A percentile compares a stretch with the other conserved stretches of the same genome.
These are phyloP conservation scores for Euclidium syriacum DNA, from an alignment of 345 rosid genomes.

Conservation along the genomic window DNA sequence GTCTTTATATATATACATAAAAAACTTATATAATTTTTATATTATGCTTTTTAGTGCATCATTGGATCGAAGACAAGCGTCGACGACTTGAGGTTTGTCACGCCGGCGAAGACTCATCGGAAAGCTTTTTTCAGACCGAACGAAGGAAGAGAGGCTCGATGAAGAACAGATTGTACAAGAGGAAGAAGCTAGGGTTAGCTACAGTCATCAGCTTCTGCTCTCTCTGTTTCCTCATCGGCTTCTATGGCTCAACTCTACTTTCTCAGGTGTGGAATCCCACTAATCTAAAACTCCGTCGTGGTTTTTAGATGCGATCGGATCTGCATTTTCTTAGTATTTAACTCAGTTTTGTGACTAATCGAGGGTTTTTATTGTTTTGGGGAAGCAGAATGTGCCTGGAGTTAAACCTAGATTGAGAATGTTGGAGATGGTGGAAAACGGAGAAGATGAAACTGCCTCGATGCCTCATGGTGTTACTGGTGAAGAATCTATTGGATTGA, in stretches of 20 bases:
- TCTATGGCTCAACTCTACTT: constrained; percentile 49
- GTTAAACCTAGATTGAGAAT: constrained; percentile 51
- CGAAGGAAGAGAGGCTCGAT: constrained; percentile 23
- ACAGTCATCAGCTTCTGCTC: constrained; percentile 38
- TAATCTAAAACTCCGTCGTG: not conserved
- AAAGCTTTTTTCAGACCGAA: not conserved
- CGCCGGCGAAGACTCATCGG: not conserved
- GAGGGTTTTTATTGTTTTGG: not conserved
- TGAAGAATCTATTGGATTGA: constrained; percentile 46
- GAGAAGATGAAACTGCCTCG: constrained; percentile 21
- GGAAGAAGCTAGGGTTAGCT: constrained; percentile 50
- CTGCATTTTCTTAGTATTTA: not conserved
- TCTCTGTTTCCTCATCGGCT: constrained; percentile 62
- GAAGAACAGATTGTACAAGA: constrained; percentile 54
- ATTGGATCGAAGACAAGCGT: not conserved
- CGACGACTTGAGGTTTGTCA: not conserved
- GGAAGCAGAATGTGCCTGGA: constrained; percentile 49
- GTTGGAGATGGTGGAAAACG: constrained; percentile 39
- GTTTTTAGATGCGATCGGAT: not conserved
- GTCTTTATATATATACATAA: not conserved
- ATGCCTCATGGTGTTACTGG: constrained; percentile 69
- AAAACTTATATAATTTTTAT: not conserved
- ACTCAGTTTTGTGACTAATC: not conserved
- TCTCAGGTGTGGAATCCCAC: constrained; percentile 34
- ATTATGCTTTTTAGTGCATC: not conserved